Base-by-base conservation (phyloP, 257 asterid genomes). In the Solanum sitiens region DNA sequence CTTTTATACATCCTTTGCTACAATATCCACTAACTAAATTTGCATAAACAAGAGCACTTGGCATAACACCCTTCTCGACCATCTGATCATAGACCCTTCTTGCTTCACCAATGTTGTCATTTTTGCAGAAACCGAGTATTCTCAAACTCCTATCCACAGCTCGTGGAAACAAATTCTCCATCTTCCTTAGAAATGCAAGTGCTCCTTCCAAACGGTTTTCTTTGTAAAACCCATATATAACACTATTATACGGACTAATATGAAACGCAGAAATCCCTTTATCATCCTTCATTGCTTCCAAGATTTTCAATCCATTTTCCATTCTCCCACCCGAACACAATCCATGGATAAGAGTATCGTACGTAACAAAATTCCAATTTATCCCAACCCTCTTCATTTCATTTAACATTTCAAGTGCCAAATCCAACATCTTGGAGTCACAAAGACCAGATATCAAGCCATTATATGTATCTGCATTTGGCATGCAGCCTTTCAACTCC, bases 401-500 rank as follows among this genome's bases (percentile, higher is more conserved):
- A 33, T 93, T 87, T 82, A 96, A 97, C 96, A 94, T 85, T 56
- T 96, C 98, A 87, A 94, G 91, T 71, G 98, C 98, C 8, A 91
- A 91, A 85, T 95, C 96, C 83, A 95, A 90, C 94, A 90, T 91
- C 61, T 86, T 53, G 27, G 90, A 89, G 50, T 93, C 93, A 71
- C 99, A 96, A 71, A 93, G 94, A 76, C 98, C 98, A 65, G 87
- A 74, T 39, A 97, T 95, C 92, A 97, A 86, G 70, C 92, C 85
- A 84, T 94, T 96, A 88, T 96, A 96, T 0, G 99, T 96, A 25
- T 91, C 94, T 3, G 90, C 88, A 90, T 91, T 95, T 3, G 99
- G 99, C 27, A 97, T 83, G 86, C 95, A 93, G 11, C 99, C 99
- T 87, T 94, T 96, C 91, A 89, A 89, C 92, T 96, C 99, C 99